A percentile compares a stretch with the other conserved stretches of the same genome.
These are phyloP conservation scores for Clonostachys solani DNA, from an alignment of 2,329 filamentous ascomycete species.

Conservation along the genomic window DNA sequence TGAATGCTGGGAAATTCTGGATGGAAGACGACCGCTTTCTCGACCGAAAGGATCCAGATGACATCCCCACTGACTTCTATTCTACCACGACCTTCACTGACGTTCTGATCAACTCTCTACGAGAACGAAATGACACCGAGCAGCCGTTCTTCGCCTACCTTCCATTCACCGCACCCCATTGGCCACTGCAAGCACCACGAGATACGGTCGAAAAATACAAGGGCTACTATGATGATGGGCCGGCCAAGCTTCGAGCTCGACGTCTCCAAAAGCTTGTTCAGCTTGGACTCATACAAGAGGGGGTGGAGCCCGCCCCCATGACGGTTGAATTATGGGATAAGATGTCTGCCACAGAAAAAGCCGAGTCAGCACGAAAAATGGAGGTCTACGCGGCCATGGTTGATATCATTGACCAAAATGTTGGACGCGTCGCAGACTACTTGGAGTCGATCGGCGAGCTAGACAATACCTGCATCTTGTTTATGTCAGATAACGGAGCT, in stretches of 20 bases:
- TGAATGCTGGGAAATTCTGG: too few species aligned
- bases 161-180: slow-evolving; percentile 59
- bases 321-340: slow-evolving; percentile 28
- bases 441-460: slow-evolving; percentile 39
- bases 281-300: slow-evolving; percentile 43
- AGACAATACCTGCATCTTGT: slow-evolving; percentile 48
- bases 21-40: too few species aligned
- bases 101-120: slow-evolving; percentile 45
- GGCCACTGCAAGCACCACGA: slow-evolving; percentile 55
- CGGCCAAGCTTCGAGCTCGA: slow-evolving; percentile 46
- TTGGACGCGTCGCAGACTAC: slow-evolving; percentile 43
- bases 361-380: slow-evolving; percentile 8
- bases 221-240: slow-evolving; percentile 58
- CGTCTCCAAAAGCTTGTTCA: slow-evolving; percentile 51
- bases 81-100: slow-evolving; percentile 47
- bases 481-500: slow-evolving; percentile 50
- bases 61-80: slow-evolving; percentile 38
- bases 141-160: slow-evolving; percentile 55
- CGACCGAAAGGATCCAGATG: slow-evolving; percentile 3
- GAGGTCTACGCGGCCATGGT: slow-evolving; percentile 50
- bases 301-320: slow-evolving; percentile 34
- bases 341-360: slow-evolving; percentile 28
- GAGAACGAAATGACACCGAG: slow-evolving; percentile 36
- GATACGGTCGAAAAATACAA: slow-evolving; percentile 52
- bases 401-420: slow-evolving; percentile 43